Evolutionary conservation across 805 yeast species (phyloP).

Genomic region (Yamadazyma nakazawae): DNA sequence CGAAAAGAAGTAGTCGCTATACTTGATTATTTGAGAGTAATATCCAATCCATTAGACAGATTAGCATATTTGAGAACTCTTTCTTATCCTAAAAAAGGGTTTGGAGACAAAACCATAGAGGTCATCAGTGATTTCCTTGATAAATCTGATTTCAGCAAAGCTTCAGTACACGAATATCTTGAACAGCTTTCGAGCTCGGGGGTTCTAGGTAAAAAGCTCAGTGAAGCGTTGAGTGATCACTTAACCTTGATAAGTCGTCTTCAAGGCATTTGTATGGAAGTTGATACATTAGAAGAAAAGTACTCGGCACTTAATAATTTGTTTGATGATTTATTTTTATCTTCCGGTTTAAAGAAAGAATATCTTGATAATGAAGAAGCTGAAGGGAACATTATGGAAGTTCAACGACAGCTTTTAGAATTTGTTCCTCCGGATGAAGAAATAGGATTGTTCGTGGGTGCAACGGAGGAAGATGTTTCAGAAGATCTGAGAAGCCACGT

Average conservation of each 20-base stretch:
- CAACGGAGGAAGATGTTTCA: constrained; percentile 8
- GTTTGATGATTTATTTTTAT: constrained; percentile 16
- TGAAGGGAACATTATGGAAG: constrained; percentile 39
- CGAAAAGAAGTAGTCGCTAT: constrained; percentile 62
- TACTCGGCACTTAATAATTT: not conserved
- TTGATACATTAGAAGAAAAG: not conserved
- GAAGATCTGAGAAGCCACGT: constrained; percentile 18
- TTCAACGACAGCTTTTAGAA: constrained; percentile 31
- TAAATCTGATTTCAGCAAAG: constrained; percentile 7
- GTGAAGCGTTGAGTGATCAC: not conserved
- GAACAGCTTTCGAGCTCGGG: not conserved
- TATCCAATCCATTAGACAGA: constrained; percentile 56
- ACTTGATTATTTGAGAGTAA: constrained; percentile 61
- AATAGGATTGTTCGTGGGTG: constrained; percentile 14
- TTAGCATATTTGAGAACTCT: constrained; percentile 58
- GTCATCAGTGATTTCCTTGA: constrained; percentile 16
- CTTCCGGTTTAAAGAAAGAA: constrained; percentile 29
- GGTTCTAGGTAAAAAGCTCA: not conserved
- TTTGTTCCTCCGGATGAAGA: constrained; percentile 32
- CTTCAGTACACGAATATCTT: constrained; percentile 14
- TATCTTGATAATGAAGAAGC: constrained; percentile 25
- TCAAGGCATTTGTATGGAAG: not conserved
- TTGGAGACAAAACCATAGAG: constrained; percentile 56
- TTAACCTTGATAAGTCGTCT: not conserved
- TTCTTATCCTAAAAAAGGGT: constrained; percentile 59